phyloP scores from a whole-genome alignment of 192 early-diverging fungal genomes.

The Rhizophagus clarus region DNA sequence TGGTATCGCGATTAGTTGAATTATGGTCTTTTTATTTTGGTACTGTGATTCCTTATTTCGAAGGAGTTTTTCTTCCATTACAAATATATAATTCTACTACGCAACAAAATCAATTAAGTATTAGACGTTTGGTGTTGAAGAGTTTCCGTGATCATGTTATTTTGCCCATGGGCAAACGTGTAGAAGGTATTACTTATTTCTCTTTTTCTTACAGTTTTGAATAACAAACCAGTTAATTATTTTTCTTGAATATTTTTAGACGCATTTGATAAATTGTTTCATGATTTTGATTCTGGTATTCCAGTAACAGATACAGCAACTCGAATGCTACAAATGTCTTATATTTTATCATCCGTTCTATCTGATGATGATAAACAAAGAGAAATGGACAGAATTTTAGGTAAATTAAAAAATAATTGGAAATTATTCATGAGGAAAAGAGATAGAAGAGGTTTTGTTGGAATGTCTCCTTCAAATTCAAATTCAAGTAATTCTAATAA shows the following conservation, averaged over 20 bases:
- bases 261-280: slow-evolving; percentile 62
- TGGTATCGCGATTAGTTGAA: slow-evolving; percentile 68
- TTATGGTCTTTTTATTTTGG: slow-evolving; percentile 84
- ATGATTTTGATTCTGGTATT: slow-evolving; percentile 65
- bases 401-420: slow-evolving; percentile 55
- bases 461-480: slow-evolving; percentile 35
- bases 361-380: slow-evolving; percentile 50
- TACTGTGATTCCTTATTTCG: slow-evolving; percentile 82
- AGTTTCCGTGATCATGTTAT: slow-evolving; percentile 71
- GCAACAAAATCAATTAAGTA: slow-evolving; percentile 23
- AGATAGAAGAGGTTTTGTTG: slow-evolving; percentile 58
- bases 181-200: slow-evolving; percentile 55
- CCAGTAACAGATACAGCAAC: slow-evolving; percentile 65
- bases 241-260: slow-evolving; percentile 40
- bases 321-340: slow-evolving; percentile 74
- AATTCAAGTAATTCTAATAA: slow-evolving; percentile 6
- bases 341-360: slow-evolving; percentile 57
- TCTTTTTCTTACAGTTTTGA: not conserved
- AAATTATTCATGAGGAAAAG: slow-evolving; percentile 57
- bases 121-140: slow-evolving; percentile 62
- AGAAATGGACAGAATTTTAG: slow-evolving; percentile 54
- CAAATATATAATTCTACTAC: slow-evolving; percentile 39
- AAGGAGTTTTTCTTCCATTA: slow-evolving; percentile 84
- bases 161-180: slow-evolving; percentile 57
- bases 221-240: not conserved